Conservation (phyloP, 345 rosid genomes). For the Eutrema heterophyllum region DNA sequence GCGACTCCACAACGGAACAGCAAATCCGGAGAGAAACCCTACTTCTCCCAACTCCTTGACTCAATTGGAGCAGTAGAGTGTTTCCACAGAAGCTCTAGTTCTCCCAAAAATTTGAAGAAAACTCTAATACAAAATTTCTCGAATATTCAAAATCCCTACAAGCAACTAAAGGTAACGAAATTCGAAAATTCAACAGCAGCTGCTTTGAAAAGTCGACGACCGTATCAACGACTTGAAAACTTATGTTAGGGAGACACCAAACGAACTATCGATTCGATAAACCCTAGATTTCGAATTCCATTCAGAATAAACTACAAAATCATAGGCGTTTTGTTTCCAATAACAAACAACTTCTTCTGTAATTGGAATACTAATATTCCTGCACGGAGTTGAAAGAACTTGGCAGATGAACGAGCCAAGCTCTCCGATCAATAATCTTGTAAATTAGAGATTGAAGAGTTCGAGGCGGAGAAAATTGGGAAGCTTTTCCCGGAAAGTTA, state of each 20-base stretch:
- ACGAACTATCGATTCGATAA: not conserved
- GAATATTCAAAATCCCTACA: not conserved
- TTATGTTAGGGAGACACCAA: too few species aligned
- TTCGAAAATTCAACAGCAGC: not conserved
- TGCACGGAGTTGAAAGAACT: not conserved
- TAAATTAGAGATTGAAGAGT: not conserved
- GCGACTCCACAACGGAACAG: too few species aligned
- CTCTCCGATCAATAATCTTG: not conserved
- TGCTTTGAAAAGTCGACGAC: not conserved
- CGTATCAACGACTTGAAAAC: not conserved
- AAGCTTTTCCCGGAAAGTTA: conserved; percentile 2
- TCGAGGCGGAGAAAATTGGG: too few species aligned
- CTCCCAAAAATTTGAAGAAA: too few species aligned
- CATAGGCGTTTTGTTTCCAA: not conserved
- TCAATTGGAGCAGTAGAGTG: too few species aligned
- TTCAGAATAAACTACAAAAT: not conserved
- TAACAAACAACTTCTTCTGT: not conserved
- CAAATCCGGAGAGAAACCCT: too few species aligned
- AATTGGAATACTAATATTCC: not conserved
- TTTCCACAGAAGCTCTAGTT: too few species aligned
- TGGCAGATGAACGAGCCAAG: not conserved
- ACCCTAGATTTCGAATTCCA: not conserved
- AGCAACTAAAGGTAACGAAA: not conserved
- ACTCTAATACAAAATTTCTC: too few species aligned
- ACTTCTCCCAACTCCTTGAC: too few species aligned